Conservation (phyloP, 225 moss, liverwort and hornwort species). For the Physcomitrium patens region DNA sequence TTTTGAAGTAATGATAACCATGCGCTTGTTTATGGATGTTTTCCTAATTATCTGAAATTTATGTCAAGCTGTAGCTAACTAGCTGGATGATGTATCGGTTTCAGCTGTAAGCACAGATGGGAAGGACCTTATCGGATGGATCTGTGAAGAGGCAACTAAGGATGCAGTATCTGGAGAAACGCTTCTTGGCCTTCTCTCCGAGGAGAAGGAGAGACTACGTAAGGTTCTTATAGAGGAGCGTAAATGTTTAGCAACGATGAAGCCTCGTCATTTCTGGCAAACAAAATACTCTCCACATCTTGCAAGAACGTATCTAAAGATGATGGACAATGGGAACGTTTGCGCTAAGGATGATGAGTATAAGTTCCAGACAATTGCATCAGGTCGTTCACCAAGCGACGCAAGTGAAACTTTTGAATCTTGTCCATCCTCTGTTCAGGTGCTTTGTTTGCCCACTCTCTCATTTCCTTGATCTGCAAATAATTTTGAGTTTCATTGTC, state of each 20-base stretch:
- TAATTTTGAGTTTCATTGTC: not conserved
- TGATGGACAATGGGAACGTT: not conserved
- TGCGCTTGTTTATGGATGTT: too few species aligned
- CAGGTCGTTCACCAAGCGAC: constrained; percentile 23
- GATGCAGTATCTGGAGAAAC: constrained; percentile 50
- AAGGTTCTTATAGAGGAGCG: constrained; percentile 31
- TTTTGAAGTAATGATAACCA: too few species aligned
- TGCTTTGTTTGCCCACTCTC: constrained; percentile 1
- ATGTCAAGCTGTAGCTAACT: constrained; percentile 3
- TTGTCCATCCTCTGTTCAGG: constrained; percentile 14
- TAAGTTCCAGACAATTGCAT: constrained; percentile 16
- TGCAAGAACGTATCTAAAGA: constrained; percentile 9
- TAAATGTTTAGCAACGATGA: constrained; percentile 12
- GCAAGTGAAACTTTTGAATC: constrained; percentile 17
- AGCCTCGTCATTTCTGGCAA: constrained; percentile 41
- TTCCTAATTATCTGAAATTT: too few species aligned
- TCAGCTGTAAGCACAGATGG: constrained; percentile 33
- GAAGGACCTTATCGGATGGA: constrained; percentile 53
- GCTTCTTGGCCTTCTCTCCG: constrained; percentile 49
- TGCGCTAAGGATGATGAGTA: constrained; percentile 2
- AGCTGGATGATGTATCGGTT: constrained; percentile 28
- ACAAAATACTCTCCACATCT: constrained; percentile 26
- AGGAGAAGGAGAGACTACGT: constrained; percentile 58
- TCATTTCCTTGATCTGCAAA: not conserved
- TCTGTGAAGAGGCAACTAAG: constrained; percentile 53